A percentile compares a stretch with the other conserved stretches of the same genome.
Evolutionary conservation across 106 monocot species (phyloP).

Genomic region (Dioscorea alata): DNA sequence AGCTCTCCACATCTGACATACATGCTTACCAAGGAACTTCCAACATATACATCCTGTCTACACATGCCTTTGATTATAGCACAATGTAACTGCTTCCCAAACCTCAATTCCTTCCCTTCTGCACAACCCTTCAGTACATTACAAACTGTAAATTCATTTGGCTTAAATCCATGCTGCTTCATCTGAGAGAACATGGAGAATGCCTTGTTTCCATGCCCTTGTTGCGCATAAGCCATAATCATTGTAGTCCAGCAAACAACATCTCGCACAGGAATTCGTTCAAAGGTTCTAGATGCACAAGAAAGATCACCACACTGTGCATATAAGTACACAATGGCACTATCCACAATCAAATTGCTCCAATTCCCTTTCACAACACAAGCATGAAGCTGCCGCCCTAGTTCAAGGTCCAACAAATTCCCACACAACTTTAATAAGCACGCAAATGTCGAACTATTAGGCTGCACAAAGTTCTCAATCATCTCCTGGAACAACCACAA

Average conservation of each 20-base stretch:
- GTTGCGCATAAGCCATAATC: constrained; percentile 56
- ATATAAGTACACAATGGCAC: constrained; percentile 63
- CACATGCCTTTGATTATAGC: constrained; percentile 52
- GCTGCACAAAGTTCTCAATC: constrained; percentile 26
- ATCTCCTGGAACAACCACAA: constrained; percentile 30
- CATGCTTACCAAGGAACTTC: constrained; percentile 73
- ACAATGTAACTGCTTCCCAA: constrained; percentile 76
- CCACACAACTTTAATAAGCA: constrained; percentile 71
- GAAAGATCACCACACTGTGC: constrained; percentile 46
- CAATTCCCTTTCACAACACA: constrained; percentile 50
- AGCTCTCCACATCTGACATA: constrained; percentile 61
- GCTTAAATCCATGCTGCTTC: constrained; percentile 35
- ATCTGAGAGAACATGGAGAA: constrained; percentile 61
- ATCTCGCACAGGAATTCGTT: constrained; percentile 44
- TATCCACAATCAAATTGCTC: constrained; percentile 76
- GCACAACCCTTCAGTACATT: constrained; percentile 77
- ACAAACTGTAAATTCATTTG: constrained; percentile 84
- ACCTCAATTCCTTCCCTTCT: constrained; percentile 47
- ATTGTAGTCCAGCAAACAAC: constrained; percentile 80
- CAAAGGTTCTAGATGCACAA: constrained; percentile 33
- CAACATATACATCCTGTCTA: constrained; percentile 51
- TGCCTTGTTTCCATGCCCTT: constrained; percentile 39
- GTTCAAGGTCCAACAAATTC: constrained; percentile 35
- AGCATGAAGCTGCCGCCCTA: constrained; percentile 78
- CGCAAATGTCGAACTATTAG: constrained; percentile 71